A percentile compares a stretch with the other conserved stretches of the same genome.
These are phyloP conservation scores for Fraxinus albicans DNA, from an alignment of 305 asterid genomes.

Conservation along the genomic window DNA sequence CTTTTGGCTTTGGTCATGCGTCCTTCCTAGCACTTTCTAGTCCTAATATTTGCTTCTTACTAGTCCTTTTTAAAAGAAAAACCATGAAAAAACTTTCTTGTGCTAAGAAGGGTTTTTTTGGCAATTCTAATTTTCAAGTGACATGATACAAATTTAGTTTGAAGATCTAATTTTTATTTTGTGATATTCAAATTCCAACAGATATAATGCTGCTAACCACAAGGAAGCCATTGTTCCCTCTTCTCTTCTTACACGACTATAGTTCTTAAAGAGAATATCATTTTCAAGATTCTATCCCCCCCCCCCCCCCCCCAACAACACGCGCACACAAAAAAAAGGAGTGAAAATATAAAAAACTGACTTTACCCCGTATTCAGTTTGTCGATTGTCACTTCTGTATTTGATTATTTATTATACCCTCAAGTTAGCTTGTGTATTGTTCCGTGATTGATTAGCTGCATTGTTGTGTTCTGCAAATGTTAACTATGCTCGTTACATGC, in stretches of 20 bases:
- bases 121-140: neutral
- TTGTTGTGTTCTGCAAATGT: neutral
- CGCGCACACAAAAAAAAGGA: too few species aligned
- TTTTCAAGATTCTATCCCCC: neutral
- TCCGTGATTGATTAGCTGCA: neutral
- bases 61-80: neutral
- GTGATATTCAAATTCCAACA: neutral
- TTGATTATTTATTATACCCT: neutral
- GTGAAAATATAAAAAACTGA: too few species aligned
- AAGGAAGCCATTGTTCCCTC: neutral
- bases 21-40: neutral
- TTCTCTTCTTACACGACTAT: neutral
- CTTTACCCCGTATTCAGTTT: neutral
- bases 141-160: neutral
- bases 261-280: neutral
- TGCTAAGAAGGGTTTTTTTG: too few species aligned
- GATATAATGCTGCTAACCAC: neutral
- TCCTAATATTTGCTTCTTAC: neutral
- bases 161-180: neutral
- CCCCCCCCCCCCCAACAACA: neutral
- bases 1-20: neutral
- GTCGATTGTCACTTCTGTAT: neutral
- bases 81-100: neutral
- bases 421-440: neutral
- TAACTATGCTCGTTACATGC: neutral